Base-by-base conservation (phyloP, 164 flowering plant genomes). In the Nymphaea thermarum region DNA sequence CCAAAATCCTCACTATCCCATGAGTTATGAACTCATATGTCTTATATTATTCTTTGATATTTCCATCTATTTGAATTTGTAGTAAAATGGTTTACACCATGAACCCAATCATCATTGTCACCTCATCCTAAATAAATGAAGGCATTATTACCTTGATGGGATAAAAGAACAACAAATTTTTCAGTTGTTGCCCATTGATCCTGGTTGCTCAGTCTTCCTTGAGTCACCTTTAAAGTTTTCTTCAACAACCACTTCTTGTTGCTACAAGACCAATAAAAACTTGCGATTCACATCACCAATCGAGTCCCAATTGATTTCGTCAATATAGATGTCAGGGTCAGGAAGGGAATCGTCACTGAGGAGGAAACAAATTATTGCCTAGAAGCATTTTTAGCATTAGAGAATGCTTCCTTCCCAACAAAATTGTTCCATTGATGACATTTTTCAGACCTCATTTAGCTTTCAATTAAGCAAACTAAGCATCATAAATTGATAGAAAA, bases 331-430 rank as follows among this genome's bases (percentile, higher is more conserved):
- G 66, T 87, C 77, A 0, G 90, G 89, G 77, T 84, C 81, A 8
- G 91, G 92, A 44, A 72, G 66, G 64, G 85, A 65, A 6, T 73
- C 78, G 43, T 79, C 77, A 65, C 79, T 74, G 8, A 68, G 76
- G 41, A 75, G 72, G 42, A 82, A 82, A 76, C 83, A 80, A 17
- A 84, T 75, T 65, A 74, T 57, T 15, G 85, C 85, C 85, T 84
- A 82, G 69, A 76, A 88, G 3, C 87, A 80, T 6, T 47, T 64
- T 85, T 90, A 0, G 88, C 92, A 71, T 77, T 81, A 17, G 77
- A 71, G 64, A 90, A 83, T 60, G 94, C 88, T 65, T 84, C 92
- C 78, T 85, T 76, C 57, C 78, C 90, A 36, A 88, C 92, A 15
- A 87, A 80, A 65, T 84, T 92, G 65, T 87, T 73, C 96, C 96